phyloP scores from a whole-genome alignment of 768 basidiomycete genomes.

The Asterophora lycoperdoides region DNA sequence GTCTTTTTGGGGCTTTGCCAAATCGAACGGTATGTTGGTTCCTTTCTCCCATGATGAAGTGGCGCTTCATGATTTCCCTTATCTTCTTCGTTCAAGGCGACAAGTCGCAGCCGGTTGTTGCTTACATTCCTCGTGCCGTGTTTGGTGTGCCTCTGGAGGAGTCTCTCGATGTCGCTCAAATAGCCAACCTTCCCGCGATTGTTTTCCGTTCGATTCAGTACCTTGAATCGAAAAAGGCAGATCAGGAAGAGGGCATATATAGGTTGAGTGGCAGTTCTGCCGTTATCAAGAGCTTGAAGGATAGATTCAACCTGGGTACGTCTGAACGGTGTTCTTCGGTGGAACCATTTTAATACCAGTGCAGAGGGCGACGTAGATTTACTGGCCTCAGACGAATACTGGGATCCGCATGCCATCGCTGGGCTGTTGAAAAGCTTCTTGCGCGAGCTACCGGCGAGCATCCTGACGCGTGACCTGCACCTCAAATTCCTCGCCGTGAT shows the following conservation, averaged over 20 bases:
- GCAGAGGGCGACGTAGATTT: conserved; percentile 96
- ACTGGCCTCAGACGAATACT: conserved; percentile 82
- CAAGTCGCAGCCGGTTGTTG: conserved; percentile 29
- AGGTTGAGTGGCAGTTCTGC: conserved; percentile 92
- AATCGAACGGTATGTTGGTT: conserved; percentile 43
- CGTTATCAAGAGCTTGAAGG: conserved; percentile 90
- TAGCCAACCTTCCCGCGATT: conserved; percentile 89
- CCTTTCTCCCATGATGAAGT: conserved; percentile 10
- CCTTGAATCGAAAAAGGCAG: conserved; percentile 88
- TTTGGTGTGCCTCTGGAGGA: conserved; percentile 89
- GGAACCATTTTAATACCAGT: conserved; percentile 12
- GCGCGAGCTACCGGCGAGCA: conserved; percentile 88
- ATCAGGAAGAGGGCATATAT: conserved; percentile 97
- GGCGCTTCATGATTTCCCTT: conserved; percentile 12
- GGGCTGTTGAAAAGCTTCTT: conserved; percentile 92
- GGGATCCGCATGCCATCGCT: conserved; percentile 97
- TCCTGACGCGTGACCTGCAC: conserved; percentile 90
- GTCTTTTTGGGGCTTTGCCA: conserved; percentile 90
- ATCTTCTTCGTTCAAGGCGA: conserved; percentile 27
- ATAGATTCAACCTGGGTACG: conserved; percentile 87
- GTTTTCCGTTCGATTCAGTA: conserved; percentile 96
- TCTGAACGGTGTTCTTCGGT: conserved; percentile 13
- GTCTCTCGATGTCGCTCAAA: conserved; percentile 82
- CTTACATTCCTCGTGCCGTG: conserved; percentile 62
- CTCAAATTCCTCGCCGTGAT: conserved; percentile 88